phyloP scores from a whole-genome alignment of 345 rosid species.

The Gossypium mustelinum region DNA sequence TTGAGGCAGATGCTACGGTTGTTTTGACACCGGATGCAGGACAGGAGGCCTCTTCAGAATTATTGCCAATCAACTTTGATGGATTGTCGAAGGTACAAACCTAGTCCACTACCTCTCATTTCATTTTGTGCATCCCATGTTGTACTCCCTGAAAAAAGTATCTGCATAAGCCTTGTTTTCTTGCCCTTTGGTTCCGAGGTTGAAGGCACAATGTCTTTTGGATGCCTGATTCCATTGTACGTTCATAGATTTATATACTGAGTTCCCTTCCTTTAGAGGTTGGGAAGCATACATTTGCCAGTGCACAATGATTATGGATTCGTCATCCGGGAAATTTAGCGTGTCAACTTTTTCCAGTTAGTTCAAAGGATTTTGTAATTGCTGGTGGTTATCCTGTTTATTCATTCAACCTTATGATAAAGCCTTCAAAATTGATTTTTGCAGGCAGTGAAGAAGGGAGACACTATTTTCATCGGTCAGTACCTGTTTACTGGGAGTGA shows the following conservation, averaged over 20 bases:
- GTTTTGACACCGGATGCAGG: constrained; percentile 77
- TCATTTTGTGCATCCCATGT: neutral
- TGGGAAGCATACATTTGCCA: neutral
- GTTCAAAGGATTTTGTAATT: neutral
- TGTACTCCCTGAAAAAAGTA: neutral
- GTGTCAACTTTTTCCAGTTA: neutral
- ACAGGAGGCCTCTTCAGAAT: constrained; percentile 75
- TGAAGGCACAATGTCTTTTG: neutral
- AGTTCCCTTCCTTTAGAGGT: neutral
- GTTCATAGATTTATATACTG: neutral
- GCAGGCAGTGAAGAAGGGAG: constrained; percentile 90
- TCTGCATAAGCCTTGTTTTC: neutral
- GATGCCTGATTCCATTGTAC: neutral
- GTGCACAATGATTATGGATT: neutral
- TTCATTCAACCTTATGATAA: constrained; percentile 4
- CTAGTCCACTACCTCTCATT: neutral
- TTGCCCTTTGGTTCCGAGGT: neutral
- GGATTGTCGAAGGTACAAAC: constrained; percentile 70
- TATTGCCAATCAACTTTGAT: constrained; percentile 85
- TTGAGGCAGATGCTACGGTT: constrained; percentile 72
- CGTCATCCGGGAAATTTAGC: neutral
- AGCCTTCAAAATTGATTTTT: constrained; percentile 26
- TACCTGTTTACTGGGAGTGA: constrained; percentile 98
- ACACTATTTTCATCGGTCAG: constrained; percentile 91
- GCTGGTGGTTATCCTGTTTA: neutral